Conservation (phyloP, 2,329 filamentous ascomycete genomes). For the Chaetomiaceae sp. region DNA sequence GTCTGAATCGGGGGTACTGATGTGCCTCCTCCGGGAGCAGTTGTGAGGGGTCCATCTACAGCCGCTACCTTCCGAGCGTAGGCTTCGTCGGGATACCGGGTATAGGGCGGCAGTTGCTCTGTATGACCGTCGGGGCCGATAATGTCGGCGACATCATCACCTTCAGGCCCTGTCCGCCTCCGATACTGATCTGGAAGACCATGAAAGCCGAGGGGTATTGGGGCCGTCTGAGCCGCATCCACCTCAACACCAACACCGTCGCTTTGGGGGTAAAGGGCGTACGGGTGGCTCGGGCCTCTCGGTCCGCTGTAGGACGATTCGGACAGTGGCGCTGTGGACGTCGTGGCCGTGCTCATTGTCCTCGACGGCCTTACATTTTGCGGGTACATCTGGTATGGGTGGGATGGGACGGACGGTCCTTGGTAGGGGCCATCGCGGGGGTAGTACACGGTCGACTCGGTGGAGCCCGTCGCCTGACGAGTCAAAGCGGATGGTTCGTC, state of each 20-base stretch:
- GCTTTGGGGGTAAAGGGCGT: slow-evolving; percentile 79
- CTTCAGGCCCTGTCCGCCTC: slow-evolving; percentile 67
- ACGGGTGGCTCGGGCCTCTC: slow-evolving; percentile 72
- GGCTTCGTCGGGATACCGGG: slow-evolving; percentile 74
- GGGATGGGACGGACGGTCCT: slow-evolving; percentile 67
- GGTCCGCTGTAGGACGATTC: slow-evolving; percentile 50
- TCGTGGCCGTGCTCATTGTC: slow-evolving; percentile 57
- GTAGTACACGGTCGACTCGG: slow-evolving; percentile 31
- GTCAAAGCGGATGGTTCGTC: slow-evolving; percentile 12
- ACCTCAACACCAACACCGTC: slow-evolving; percentile 56
- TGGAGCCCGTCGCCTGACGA: slow-evolving; percentile 31
- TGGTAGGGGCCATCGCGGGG: slow-evolving; percentile 59
- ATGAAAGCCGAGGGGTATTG: slow-evolving; percentile 68
- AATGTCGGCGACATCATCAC: slow-evolving; percentile 80
- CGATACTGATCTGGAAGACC: slow-evolving; percentile 62
- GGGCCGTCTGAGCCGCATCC: slow-evolving; percentile 31
- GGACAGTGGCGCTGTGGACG: slow-evolving; percentile 36
- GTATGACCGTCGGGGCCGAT: slow-evolving; percentile 83
- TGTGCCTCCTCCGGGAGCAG: slow-evolving; percentile 4
- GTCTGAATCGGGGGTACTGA: slow-evolving; percentile 11
- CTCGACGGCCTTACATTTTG: slow-evolving; percentile 72
- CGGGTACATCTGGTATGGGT: slow-evolving; percentile 79
- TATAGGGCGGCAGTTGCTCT: slow-evolving; percentile 88
- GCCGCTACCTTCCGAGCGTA: slow-evolving; percentile 49
- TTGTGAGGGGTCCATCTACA: slow-evolving; percentile 15